Evolutionary conservation across 2,329 filamentous ascomycete species (phyloP).

Genomic region (Penicillium sp.): DNA sequence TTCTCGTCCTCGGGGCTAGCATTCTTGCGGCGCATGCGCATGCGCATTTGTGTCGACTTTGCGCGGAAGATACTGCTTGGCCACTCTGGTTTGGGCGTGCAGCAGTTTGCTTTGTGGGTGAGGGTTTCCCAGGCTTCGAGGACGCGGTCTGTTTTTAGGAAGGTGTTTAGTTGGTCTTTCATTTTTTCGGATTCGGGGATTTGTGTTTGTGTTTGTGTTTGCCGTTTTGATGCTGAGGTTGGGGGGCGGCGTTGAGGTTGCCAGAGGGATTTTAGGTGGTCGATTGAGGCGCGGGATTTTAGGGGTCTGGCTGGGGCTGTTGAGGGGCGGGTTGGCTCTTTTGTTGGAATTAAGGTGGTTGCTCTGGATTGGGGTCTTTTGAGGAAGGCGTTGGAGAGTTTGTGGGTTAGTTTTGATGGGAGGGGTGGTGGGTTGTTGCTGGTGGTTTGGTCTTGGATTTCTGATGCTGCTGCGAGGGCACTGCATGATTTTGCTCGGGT

Average conservation of each 20-base stretch:
- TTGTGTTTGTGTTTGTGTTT: neutral
- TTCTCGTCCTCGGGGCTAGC: no score
- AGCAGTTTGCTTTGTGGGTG: constrained; percentile 26
- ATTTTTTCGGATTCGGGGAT: constrained; percentile 28
- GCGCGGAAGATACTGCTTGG: constrained; percentile 37
- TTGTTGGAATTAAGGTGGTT: no score
- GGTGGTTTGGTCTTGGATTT: neutral
- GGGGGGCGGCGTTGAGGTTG: constrained; percentile 10
- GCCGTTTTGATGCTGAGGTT: neutral
- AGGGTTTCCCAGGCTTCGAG: constrained; percentile 36
- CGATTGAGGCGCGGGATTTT: constrained; percentile 30
- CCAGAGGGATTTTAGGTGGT: constrained; percentile 30
- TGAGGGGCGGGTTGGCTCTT: no score
- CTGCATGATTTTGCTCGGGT: constrained; percentile 29
- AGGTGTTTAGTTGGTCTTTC: constrained; percentile 38
- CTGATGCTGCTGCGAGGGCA: constrained; percentile 19
- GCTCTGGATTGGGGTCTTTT: no score
- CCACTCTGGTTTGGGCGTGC: constrained; percentile 26
- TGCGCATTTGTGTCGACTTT: no score
- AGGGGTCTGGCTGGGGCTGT: constrained; percentile 32
- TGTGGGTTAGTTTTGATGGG: constrained; percentile 26
- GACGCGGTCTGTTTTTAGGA: constrained; percentile 40
- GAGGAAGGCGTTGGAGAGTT: constrained; percentile 29
- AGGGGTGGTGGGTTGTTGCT: constrained; percentile 11
- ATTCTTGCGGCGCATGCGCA: no score